Percentiles rank a stretch among this genome's conserved stretches.
phyloP scores from a whole-genome alignment of 148 eudicot genomes.

The Pouteria glomerata region DNA sequence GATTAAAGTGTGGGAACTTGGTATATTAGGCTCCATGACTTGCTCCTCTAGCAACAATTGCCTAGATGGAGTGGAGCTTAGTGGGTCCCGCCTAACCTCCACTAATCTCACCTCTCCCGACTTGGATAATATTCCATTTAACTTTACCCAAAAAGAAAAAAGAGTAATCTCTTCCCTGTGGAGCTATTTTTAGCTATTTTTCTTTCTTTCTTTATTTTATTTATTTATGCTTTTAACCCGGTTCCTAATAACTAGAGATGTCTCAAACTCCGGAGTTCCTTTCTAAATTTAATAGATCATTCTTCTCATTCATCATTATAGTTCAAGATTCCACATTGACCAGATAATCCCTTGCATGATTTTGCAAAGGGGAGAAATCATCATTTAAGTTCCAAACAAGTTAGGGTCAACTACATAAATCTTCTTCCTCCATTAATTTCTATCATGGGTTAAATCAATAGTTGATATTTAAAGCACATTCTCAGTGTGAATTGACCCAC shows the following conservation, averaged over 20 bases:
- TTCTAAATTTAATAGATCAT: neutral
- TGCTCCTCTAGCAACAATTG: too few species aligned
- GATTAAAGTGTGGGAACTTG: too few species aligned
- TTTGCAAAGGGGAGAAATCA: neutral
- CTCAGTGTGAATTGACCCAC: neutral
- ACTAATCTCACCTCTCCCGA: too few species aligned
- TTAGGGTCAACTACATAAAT: neutral
- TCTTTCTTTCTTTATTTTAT: neutral
- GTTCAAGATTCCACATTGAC: neutral
- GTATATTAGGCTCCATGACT: too few species aligned
- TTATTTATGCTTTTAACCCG: neutral
- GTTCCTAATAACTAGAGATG: neutral
- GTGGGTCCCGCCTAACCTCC: too few species aligned
- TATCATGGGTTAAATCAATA: neutral
- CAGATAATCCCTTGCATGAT: neutral
- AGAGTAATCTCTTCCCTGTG: neutral
- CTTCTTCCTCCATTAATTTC: neutral
- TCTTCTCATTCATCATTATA: neutral
- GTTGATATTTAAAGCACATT: neutral
- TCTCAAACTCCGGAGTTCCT: neutral
- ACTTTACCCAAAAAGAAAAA: too few species aligned
- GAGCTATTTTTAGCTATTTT: too few species aligned
- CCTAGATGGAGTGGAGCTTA: too few species aligned
- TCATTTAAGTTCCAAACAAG: neutral
- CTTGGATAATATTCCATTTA: too few species aligned